Evolutionary conservation across 2,329 filamentous ascomycete species (phyloP), one percentile per base, ranked within the genome.

Genomic region (Aspergillus fijiensis): DNA sequence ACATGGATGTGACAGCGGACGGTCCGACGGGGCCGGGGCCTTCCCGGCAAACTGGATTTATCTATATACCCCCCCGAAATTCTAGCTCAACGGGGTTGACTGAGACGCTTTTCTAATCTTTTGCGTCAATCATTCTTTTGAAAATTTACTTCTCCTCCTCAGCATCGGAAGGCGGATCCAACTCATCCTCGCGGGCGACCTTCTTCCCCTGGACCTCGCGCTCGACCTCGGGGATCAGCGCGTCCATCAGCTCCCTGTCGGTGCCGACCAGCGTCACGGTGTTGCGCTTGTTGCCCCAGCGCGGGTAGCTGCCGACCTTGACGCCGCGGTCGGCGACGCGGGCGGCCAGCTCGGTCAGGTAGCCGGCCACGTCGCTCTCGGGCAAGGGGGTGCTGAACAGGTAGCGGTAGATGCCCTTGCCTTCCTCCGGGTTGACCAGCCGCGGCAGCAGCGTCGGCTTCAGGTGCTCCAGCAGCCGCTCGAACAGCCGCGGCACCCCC

Each of bases 251-350:
- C 25, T 85, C 87, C 66, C 84, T 81, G 72, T 97, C 90, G 65
- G 86, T 87, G 16, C 82, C 87, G 16, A 97, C 93, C 56, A 99
- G 80, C 11, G 94, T 97, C 51, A 98, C 92, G 0, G 92, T 95
- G 76, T 98, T 98, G 64, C 83, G 83, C 70, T 87, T 86, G 82
- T 91, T 94, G 5, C 90, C 91, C 92, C 93, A 97, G 58, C 92
- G 83, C 39, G 95, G 95, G 77, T 99, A 98, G 76, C 91, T 96
- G 51, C 95, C 95, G 16, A 98, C 92, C 79, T 98, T 98, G 70
- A 98, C 84, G 3, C 92, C 92, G 70, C 85, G 87, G 0, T 86
- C 80, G 73, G 87, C 89, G 23, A 93, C 89, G 74, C 86, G 86
- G 29, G 80, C 84, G 4, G 93, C 91, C 63, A 98, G 79, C 65